A percentile compares a stretch with the other conserved stretches of the same genome.
Evolutionary conservation across 768 basidiomycete species (phyloP).

Genomic region (Podaxis rugospora): DNA sequence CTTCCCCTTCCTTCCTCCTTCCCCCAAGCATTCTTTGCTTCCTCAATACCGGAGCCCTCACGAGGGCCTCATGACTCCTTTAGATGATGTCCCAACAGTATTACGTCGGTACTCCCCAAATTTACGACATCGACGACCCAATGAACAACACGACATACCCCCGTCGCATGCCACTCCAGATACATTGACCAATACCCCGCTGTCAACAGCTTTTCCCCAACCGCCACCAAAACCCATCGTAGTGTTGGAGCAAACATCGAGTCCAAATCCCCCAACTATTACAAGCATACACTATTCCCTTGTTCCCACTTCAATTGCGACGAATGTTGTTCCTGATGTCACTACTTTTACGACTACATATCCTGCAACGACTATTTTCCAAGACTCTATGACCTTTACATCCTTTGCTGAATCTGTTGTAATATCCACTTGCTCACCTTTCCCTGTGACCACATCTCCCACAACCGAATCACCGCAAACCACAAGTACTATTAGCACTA

Average conservation of each 20-base stretch:
- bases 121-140: conserved; percentile 8
- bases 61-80: conserved; percentile 2
- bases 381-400: conserved; percentile 37
- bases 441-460: conserved; percentile 14
- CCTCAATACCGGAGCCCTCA: not conserved
- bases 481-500: conserved; percentile 11
- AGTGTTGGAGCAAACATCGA: not conserved
- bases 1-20: not conserved
- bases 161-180: not conserved
- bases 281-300: not conserved
- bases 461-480: not conserved
- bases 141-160: not conserved
- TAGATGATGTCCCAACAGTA: not conserved
- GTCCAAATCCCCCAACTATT: conserved; percentile 4
- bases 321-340: not conserved
- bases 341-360: conserved; percentile 28
- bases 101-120: not conserved
- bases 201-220: not conserved
- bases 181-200: not conserved
- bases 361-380: conserved; percentile 34
- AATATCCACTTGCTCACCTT: conserved; percentile 18
- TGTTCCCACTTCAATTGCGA: not conserved
- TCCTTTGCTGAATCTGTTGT: conserved; percentile 33
- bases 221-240: not conserved
- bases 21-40: not conserved